Base-by-base conservation (phyloP, 1,284 basidiomycete species). In the Irpex rosettiformis region DNA sequence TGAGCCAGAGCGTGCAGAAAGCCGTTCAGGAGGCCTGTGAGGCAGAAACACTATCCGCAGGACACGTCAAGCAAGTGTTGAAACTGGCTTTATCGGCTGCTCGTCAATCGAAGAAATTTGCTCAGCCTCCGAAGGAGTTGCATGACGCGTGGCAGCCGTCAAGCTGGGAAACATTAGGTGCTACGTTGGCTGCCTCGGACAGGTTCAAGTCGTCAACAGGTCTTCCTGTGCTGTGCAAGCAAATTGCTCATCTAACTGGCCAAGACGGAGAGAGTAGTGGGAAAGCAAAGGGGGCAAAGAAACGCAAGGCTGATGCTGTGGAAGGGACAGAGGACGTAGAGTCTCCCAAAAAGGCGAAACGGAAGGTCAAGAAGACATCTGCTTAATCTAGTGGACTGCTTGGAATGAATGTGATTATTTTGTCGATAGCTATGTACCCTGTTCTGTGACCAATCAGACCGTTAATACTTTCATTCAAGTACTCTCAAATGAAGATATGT, bases 21-120 rank as follows among this genome's bases (percentile, higher is more conserved):
- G 71, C 82, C 52, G 70, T 89, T 27, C 75, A 75, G 7, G 71
- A 74, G 13, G 84, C 87, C 6, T 83, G 84, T 68, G 69, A 77
- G 2, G 76, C 81, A 22, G 74, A 78, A 13, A 65, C 69, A 22
- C 73, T 91, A 57, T 89, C 85, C 27, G 78, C 88, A 1, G 72
- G 83, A 6, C 88, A 94, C 59, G 71, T 91, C 67, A 96, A 94
- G 72, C 91, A 94, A 28, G 72, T 94, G 13, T 73, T 93, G 61
- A 96, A 94, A 71, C 76, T 93, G 55, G 85, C 79, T 0, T 74
- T 93, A 5, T 73, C 83, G 21, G 83, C 85, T 33, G 78, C 86
- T 10, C 85, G 93, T 54, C 84, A 88, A 59, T 85, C 85, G 51
- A 82, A 80, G 60, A 78, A 75, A 22, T 68, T 82, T 29, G 61